These are phyloP conservation scores for Rhododendron ferrugineum DNA, from an alignment of 148 eudicot genomes.

Conservation along the genomic window DNA sequence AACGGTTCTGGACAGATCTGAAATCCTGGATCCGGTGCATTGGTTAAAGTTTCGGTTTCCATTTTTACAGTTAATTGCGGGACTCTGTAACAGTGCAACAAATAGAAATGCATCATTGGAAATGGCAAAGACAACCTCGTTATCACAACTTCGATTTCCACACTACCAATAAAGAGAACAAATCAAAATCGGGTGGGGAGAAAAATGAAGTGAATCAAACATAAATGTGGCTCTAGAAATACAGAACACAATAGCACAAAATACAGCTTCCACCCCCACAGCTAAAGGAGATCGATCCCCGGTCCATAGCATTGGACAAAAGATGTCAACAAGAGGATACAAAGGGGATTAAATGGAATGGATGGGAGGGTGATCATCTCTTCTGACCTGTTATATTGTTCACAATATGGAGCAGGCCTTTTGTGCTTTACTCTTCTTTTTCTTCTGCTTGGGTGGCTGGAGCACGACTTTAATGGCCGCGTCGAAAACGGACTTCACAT, in stretches of 20 bases:
- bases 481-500: constrained; percentile 87
- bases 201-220: constrained; percentile 28
- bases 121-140: neutral
- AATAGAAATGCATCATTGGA: constrained; percentile 4
- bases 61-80: neutral
- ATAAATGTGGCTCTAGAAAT: constrained; percentile 18
- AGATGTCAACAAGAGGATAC: constrained; percentile 13
- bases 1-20: neutral
- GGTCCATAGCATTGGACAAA: constrained; percentile 19
- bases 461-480: constrained; percentile 97
- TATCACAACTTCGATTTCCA: constrained; percentile 29
- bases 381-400: constrained; percentile 30
- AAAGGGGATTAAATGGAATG: constrained; percentile 10
- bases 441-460: constrained; percentile 92
- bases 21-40: neutral
- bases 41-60: neutral
- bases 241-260: constrained; percentile 13
- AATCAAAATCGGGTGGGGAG: constrained; percentile 34
- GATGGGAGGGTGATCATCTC: neutral
- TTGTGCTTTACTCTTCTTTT: constrained; percentile 82
- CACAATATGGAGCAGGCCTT: constrained; percentile 91
- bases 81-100: neutral
- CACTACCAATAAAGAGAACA: constrained; percentile 32
- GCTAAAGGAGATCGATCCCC: constrained; percentile 20
- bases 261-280: constrained; percentile 31